Evolutionary conservation across 1,139 yeast genomes (phyloP).

Genomic region (Yamadazyma atmosphaerica): DNA sequence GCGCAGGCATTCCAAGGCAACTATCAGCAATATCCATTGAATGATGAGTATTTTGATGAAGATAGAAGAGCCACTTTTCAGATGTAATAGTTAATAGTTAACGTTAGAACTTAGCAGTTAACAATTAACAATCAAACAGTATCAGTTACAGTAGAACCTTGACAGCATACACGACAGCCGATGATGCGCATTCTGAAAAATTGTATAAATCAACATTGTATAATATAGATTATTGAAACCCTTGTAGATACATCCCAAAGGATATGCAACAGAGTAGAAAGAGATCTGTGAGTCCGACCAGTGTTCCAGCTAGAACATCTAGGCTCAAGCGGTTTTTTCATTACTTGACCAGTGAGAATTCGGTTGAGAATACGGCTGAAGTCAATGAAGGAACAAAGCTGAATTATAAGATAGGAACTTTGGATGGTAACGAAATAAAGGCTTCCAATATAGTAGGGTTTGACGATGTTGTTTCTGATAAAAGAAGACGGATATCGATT

Average conservation of each 20-base stretch:
- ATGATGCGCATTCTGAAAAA: no score
- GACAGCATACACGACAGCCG: no score
- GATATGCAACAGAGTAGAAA: conserved; percentile 9
- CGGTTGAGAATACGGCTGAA: background rate
- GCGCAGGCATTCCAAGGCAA: background rate
- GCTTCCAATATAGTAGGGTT: background rate
- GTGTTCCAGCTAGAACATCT: conserved; percentile 4
- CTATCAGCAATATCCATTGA: background rate
- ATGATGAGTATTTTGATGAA: background rate
- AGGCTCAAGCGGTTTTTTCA: conserved; percentile 1
- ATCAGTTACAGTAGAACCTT: no score
- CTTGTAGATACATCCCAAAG: background rate
- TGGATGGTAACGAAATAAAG: background rate
- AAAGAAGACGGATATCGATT: conserved; percentile 31
- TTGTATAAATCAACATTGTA: no score
- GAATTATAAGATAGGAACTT: background rate
- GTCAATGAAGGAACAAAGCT: background rate
- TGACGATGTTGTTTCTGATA: conserved; percentile 26
- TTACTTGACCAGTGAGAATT: background rate
- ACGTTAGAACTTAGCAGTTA: no score
- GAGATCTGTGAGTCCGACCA: conserved; percentile 19
- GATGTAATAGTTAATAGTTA: conserved; percentile 5
- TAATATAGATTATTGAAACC: background rate
- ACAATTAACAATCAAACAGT: no score
- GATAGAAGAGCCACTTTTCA: conserved; percentile 14